Evolutionary conservation across 164 flowering plant species (phyloP), one percentile per base, ranked within the genome.

Genomic region (Chimonanthus praecox): DNA sequence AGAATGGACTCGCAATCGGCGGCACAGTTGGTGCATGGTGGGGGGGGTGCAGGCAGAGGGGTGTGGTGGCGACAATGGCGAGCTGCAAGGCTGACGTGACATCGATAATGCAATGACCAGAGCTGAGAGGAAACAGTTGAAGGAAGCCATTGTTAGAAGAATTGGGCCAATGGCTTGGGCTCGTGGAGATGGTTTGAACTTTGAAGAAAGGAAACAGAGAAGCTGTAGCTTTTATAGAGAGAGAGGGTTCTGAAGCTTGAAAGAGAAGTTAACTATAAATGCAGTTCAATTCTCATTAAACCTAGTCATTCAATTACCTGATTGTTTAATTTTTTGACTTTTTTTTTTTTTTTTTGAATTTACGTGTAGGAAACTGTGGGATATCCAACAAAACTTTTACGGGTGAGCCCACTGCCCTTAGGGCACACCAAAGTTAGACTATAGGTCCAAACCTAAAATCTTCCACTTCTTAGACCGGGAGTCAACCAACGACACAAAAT

Each of bases 71-170:
- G 47, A 51, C 62, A 68, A 21, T 72, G 74, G 45, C 68, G 74
- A 9, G 74, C 67, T 2, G 58, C 74, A 16, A 62, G 58, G 20
- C 33, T 65, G 8, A 45, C 47, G 6, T 72, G 49, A 5, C 46
- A 21, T 43, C 1, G 65, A 47, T 49, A 47, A 21, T 4, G 65
- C 13, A 21, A 58, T 2, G 48, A 58, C 3, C 58, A 63, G 3
- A 62, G 46, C 10, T 13, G 21, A 62, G 13, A 48, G 68, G 6
- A 20, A 63, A 18, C 46, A 66, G 7, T 20, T 49, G 58, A 21
- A n/a, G 15, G 54, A 72, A 21, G 68, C 74, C 74, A 72, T 72
- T 21, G 54, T 5, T 63, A n/a, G 58, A 54, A 13, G 5, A 48
- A 6, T 7, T 21, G 6, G 15, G 5, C 18, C 8, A 49, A 47